Conservation (phyloP, 2,329 filamentous ascomycete species). For the Seiridium unicorne region DNA sequence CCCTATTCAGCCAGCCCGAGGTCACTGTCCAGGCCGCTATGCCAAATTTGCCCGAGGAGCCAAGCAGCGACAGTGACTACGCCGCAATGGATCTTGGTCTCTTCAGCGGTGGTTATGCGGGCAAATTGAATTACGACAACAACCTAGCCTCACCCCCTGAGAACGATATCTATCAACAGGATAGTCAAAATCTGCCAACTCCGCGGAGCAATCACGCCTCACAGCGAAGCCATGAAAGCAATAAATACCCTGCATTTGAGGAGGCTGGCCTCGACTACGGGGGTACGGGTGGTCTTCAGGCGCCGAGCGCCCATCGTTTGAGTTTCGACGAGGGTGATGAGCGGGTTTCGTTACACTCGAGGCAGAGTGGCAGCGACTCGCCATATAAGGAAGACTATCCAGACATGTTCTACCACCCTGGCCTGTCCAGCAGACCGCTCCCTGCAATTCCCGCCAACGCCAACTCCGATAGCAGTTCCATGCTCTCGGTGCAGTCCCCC, state of each 20-base stretch:
- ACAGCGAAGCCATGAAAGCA: slow-evolving; percentile 37
- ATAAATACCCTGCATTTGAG: slow-evolving; percentile 42
- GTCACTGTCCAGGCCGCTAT: slow-evolving; percentile 33
- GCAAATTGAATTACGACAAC: slow-evolving; percentile 49
- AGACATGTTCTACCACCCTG: slow-evolving; percentile 93
- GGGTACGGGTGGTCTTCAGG: slow-evolving; percentile 84
- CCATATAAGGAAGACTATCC: slow-evolving; percentile 72
- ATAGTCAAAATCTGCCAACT: slow-evolving; percentile 47
- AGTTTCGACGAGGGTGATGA: slow-evolving; percentile 96
- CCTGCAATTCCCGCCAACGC: slow-evolving; percentile 60
- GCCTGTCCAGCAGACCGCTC: slow-evolving; percentile 64
- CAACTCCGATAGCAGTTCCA: slow-evolving; percentile 59
- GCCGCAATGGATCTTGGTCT: slow-evolving; percentile 70
- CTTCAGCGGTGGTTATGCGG: slow-evolving; percentile 69
- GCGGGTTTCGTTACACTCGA: slow-evolving; percentile 55
- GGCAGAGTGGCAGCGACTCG: slow-evolving; percentile 61
- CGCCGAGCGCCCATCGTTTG: slow-evolving; percentile 69
- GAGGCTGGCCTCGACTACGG: slow-evolving; percentile 80
- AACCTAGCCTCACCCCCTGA: slow-evolving; percentile 40
- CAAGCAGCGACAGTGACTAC: slow-evolving; percentile 71
- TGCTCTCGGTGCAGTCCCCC: slow-evolving; percentile 46
- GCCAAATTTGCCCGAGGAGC: slow-evolving; percentile 49
- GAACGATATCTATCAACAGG: slow-evolving; percentile 39
- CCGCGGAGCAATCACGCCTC: slow-evolving; percentile 35
- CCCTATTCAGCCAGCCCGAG: slow-evolving; percentile 39